Evolutionary conservation across 2,329 filamentous ascomycete species (phyloP).

Genomic region (Talaromyces sp.): DNA sequence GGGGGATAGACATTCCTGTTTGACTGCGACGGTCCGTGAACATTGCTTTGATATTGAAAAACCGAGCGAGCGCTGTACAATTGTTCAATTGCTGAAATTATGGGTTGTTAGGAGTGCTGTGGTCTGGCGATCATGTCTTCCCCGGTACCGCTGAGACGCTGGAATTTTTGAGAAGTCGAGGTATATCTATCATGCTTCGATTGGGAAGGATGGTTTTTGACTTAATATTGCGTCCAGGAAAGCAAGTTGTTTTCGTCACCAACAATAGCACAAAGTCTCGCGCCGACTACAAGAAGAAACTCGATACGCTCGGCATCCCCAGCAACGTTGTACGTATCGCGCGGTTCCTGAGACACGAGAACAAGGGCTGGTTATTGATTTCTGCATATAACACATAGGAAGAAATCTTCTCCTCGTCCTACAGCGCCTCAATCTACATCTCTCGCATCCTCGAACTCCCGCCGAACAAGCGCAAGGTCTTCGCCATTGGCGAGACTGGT

Average conservation of each 20-base stretch:
- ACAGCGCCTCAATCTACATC: conserved; percentile 94
- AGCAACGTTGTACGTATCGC: conserved; percentile 51
- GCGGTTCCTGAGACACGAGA: background rate
- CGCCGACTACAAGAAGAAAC: conserved; percentile 85
- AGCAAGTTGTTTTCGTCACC: conserved; percentile 90
- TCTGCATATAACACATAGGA: conserved; percentile 45
- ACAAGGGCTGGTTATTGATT: background rate
- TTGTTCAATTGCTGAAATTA: conserved; percentile 28
- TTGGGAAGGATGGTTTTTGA: background rate
- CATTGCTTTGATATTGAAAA: background rate
- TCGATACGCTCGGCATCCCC: conserved; percentile 73
- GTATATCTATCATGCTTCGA: conserved; percentile 37
- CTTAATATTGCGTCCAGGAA: conserved; percentile 51
- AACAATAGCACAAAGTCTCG: conserved; percentile 99
- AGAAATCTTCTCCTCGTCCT: conserved; percentile 93
- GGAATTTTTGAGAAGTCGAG: conserved; percentile 72
- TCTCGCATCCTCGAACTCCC: conserved; percentile 80
- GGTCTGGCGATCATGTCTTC: conserved; percentile 90
- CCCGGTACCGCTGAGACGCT: conserved; percentile 80
- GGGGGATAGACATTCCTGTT: conserved; percentile 72
- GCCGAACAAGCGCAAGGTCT: conserved; percentile 81
- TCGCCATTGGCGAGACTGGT: conserved; percentile 82
- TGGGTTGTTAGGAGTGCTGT: conserved; percentile 70
- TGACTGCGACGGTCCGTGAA: conserved; percentile 84
- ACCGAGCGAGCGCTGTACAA: background rate